These are phyloP conservation scores for Melianthus villosus DNA, from an alignment of 441 rosid genomes.

Conservation along the genomic window DNA sequence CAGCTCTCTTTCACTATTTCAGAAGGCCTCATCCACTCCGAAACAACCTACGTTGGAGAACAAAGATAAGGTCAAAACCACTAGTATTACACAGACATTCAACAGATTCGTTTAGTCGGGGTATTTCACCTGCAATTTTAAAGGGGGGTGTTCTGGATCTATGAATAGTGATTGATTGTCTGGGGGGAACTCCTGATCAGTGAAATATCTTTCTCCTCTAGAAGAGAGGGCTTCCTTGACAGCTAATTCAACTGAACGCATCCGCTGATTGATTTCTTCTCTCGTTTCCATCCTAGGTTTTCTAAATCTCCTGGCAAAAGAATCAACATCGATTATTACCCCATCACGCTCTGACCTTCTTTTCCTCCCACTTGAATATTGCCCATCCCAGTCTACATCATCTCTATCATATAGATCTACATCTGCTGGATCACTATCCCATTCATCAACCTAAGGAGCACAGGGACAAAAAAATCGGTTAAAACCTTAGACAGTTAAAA, in stretches of 20 bases:
- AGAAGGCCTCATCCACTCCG: slow-evolving; percentile 95
- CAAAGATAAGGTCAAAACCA: slow-evolving; percentile 16
- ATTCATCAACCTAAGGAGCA: slow-evolving; percentile 69
- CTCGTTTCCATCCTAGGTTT: slow-evolving; percentile 91
- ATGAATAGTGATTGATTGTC: slow-evolving; percentile 73
- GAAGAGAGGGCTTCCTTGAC: slow-evolving; percentile 92
- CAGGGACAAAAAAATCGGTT: too few species aligned
- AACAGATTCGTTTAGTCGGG: slow-evolving; percentile 8
- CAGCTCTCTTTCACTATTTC: slow-evolving; percentile 58
- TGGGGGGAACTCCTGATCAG: slow-evolving; percentile 99
- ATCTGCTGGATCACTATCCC: slow-evolving; percentile 99
- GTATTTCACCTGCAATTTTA: slow-evolving; percentile 69
- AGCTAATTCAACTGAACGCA: slow-evolving; percentile 96
- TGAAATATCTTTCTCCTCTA: slow-evolving; percentile 71
- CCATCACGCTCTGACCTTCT: slow-evolving; percentile 79
- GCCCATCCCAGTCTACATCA: slow-evolving; percentile 99
- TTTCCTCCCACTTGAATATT: slow-evolving; percentile 96
- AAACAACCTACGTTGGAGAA: slow-evolving; percentile 54
- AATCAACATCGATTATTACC: slow-evolving; percentile 55
- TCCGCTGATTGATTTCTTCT: slow-evolving; percentile 89
- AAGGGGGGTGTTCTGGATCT: slow-evolving; percentile 71
- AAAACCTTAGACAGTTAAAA: too few species aligned
- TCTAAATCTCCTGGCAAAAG: slow-evolving; percentile 85
- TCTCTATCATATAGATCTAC: slow-evolving; percentile 96
- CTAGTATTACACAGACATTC: slow-evolving; percentile 2